Percentiles rank a stretch among this genome's conserved stretches.
These are phyloP conservation scores for Daldinia sp. DNA, from an alignment of 2,329 filamentous ascomycete species.

Conservation along the genomic window DNA sequence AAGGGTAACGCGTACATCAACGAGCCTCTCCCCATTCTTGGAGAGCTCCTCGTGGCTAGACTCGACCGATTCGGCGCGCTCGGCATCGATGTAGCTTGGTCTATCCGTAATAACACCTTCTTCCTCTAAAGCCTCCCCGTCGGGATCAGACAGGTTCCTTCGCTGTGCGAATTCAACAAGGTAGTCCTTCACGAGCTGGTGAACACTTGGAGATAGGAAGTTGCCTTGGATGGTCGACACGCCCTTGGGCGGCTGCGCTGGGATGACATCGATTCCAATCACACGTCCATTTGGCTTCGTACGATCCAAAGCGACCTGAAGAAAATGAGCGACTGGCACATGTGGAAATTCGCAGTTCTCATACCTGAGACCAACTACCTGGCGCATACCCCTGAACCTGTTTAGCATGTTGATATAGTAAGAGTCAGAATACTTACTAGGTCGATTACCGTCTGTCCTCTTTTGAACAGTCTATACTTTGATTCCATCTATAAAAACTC, in stretches of 20 bases:
- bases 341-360: constrained; percentile 13
- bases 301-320: constrained; percentile 79
- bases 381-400: constrained; percentile 74
- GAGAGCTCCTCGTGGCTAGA: constrained; percentile 44
- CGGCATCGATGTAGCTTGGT: constrained; percentile 72
- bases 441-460: constrained; percentile 87
- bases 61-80: constrained; percentile 57
- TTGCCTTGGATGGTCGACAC: constrained; percentile 97
- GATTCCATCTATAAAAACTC: constrained; percentile 73
- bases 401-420: constrained; percentile 17
- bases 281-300: constrained; percentile 81
- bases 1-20: constrained; percentile 67
- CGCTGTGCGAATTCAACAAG: constrained; percentile 61
- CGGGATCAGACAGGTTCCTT: constrained; percentile 1
- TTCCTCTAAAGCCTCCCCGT: constrained; percentile 34
- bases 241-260: constrained; percentile 86
- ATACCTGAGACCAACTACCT: constrained; percentile 74
- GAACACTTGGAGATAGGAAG: constrained; percentile 80
- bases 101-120: constrained; percentile 48
- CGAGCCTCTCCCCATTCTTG: constrained; percentile 63
- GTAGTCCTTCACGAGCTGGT: constrained; percentile 78
- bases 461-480: constrained; percentile 80
- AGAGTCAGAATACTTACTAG: constrained; percentile 62
- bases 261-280: constrained; percentile 92
- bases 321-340: constrained; percentile 23